A percentile compares a stretch with the other conserved stretches of the same genome.
These are phyloP conservation scores for Jamesozyma lodderae DNA, from an alignment of 805 yeast genomes.

Conservation along the genomic window DNA sequence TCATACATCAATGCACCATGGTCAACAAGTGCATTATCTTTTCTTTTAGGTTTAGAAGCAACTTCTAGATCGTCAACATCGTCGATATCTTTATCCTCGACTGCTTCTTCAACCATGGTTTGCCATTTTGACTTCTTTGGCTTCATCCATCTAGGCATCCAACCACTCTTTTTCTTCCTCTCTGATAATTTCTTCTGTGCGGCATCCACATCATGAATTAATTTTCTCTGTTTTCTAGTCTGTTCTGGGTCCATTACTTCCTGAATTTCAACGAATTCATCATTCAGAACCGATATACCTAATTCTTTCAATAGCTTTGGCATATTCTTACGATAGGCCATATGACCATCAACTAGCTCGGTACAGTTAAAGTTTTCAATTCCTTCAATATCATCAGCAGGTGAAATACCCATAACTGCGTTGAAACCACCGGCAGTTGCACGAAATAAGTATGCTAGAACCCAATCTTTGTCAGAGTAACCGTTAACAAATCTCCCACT, in stretches of 20 bases:
- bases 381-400: constrained; percentile 52
- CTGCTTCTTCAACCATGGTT: constrained; percentile 46
- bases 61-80: constrained; percentile 6
- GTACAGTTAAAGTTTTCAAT: constrained; percentile 86
- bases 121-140: constrained; percentile 53
- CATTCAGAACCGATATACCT: constrained; percentile 77
- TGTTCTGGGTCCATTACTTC: constrained; percentile 84
- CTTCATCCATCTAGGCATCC: constrained; percentile 40
- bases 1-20: constrained; percentile 26
- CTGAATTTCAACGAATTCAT: constrained; percentile 90
- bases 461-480: constrained; percentile 89
- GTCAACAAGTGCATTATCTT: constrained; percentile 22
- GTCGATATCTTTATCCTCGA: constrained; percentile 17
- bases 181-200: constrained; percentile 55
- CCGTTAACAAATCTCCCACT: constrained; percentile 88
- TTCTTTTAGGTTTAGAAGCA: constrained; percentile 7
- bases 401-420: constrained; percentile 83
- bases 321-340: constrained; percentile 93
- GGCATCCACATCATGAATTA: constrained; percentile 78
- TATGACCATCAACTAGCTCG: constrained; percentile 82
- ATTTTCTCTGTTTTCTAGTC: constrained; percentile 70
- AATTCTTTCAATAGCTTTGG: constrained; percentile 64
- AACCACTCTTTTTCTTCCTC: constrained; percentile 30
- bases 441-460: constrained; percentile 84
- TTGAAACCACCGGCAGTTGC: constrained; percentile 93